These are phyloP conservation scores for Macrotyloma uniflorum DNA, from an alignment of 306 rosid species.

Conservation along the genomic window DNA sequence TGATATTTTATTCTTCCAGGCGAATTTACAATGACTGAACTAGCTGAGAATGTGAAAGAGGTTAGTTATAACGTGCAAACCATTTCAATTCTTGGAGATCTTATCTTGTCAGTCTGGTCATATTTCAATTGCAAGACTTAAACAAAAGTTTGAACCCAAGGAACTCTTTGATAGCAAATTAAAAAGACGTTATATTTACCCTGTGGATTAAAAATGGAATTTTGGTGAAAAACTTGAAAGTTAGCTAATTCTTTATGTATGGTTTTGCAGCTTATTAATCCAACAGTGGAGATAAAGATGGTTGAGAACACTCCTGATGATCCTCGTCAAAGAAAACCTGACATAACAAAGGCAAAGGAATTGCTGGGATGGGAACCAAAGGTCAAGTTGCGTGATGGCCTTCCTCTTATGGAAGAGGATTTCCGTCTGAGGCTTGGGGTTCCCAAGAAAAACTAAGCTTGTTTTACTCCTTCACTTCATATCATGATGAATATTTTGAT, in stretches of 20 bases:
- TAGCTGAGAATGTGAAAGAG: slow-evolving; percentile 94
- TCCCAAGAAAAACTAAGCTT: slow-evolving; percentile 47
- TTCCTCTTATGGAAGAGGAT: slow-evolving; percentile 88
- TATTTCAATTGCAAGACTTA: not conserved
- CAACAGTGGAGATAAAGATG: slow-evolving; percentile 66
- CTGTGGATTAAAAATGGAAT: not conserved
- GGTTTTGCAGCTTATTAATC: slow-evolving; percentile 74
- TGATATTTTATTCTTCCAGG: slow-evolving; percentile 52
- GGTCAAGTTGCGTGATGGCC: slow-evolving; percentile 69
- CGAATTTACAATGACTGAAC: slow-evolving; percentile 93
- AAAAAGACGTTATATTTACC: no score
- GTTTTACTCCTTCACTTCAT: not conserved
- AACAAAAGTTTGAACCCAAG: not conserved
- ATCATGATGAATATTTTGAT: slow-evolving; percentile 11
- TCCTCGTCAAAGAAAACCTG: slow-evolving; percentile 84
- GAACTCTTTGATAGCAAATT: not conserved
- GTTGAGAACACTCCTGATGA: slow-evolving; percentile 91
- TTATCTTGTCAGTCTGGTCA: not conserved
- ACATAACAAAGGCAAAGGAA: slow-evolving; percentile 72
- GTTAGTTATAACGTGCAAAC: slow-evolving; percentile 42
- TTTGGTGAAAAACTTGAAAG: slow-evolving; percentile 1
- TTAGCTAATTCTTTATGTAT: slow-evolving; percentile 5
- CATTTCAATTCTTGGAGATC: slow-evolving; percentile 28
- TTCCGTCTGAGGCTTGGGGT: slow-evolving; percentile 74
- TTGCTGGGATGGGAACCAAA: slow-evolving; percentile 82